Conservation (phyloP, 2,329 filamentous ascomycete genomes). For the Aureobasidium sp. region DNA sequence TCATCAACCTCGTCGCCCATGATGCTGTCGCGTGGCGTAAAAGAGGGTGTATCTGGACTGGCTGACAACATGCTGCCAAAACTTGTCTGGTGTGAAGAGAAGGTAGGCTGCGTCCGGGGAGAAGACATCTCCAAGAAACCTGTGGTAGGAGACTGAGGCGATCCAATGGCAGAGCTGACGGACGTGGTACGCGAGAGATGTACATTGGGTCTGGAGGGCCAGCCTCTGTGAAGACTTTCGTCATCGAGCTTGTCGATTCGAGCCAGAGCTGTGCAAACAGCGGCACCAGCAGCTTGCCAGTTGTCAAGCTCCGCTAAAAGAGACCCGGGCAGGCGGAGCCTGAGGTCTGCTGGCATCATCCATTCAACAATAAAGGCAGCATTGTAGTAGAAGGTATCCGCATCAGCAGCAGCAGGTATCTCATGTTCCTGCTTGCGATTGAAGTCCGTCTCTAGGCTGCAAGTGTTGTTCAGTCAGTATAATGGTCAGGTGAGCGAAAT, state of each 20-base stretch:
- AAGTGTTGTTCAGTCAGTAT: neutral
- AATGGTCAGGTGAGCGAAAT: neutral
- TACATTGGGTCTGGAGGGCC: conserved; percentile 18
- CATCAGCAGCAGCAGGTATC: conserved; percentile 10
- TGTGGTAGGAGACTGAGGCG: neutral
- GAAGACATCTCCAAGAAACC: neutral
- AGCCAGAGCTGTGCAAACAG: conserved; percentile 33
- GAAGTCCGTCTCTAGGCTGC: conserved; percentile 10
- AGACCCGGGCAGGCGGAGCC: conserved; percentile 27
- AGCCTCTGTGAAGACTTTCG: conserved; percentile 25
- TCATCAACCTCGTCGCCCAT: conserved; percentile 14
- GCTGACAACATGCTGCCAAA: neutral
- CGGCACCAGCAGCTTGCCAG: conserved; percentile 37
- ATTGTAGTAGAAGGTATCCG: conserved; percentile 27
- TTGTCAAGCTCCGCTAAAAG: conserved; percentile 27
- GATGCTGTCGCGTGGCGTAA: conserved; percentile 22
- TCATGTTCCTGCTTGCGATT: neutral
- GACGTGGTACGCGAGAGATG: conserved; percentile 12
- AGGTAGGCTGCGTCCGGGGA: neutral
- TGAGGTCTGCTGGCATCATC: conserved; percentile 30
- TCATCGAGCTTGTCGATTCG: conserved; percentile 26
- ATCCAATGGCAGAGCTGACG: neutral
- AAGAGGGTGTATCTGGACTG: conserved; percentile 22
- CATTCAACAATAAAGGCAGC: conserved; percentile 30
- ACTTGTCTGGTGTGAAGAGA: neutral